Evolutionary conservation across 2,329 filamentous ascomycete species (phyloP).

Genomic region (Polychaeton citri): DNA sequence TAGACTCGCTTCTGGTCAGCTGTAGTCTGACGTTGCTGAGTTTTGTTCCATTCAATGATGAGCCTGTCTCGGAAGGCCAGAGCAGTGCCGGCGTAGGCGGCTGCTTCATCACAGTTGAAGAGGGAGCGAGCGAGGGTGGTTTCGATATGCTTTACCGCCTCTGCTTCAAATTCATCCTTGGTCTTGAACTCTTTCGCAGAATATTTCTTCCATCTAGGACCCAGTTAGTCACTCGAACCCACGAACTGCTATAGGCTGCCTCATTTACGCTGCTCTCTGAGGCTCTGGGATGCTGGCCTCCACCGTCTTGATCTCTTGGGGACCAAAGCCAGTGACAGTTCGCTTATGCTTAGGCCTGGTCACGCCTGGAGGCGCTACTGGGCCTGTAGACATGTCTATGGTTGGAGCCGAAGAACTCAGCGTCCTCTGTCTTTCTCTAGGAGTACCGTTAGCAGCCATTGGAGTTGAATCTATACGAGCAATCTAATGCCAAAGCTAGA

Average conservation of each 20-base stretch:
- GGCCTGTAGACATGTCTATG: conserved; percentile 63
- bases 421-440: conserved; percentile 51
- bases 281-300: conserved; percentile 85
- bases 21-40: conserved; percentile 89
- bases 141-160: conserved; percentile 88
- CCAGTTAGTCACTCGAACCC: background rate
- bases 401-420: conserved; percentile 74
- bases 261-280: conserved; percentile 65
- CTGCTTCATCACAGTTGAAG: conserved; percentile 93
- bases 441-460: conserved; percentile 9
- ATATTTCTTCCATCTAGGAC: conserved; percentile 45
- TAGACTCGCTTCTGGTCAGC: conserved; percentile 87
- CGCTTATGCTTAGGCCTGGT: conserved; percentile 92
- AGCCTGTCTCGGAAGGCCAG: conserved; percentile 86
- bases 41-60: conserved; percentile 94
- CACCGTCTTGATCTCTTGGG: conserved; percentile 82
- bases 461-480: too few relatives aligned
- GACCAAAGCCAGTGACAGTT: conserved; percentile 87
- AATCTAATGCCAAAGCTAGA: too few relatives aligned
- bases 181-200: conserved; percentile 56
- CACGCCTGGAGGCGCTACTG: conserved; percentile 66
- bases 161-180: conserved; percentile 69
- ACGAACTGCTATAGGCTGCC: background rate
- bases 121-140: conserved; percentile 90
- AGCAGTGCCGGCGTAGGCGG: conserved; percentile 81